Conservation (phyloP, 345 rosid genomes). For the Triadica sebifera region DNA sequence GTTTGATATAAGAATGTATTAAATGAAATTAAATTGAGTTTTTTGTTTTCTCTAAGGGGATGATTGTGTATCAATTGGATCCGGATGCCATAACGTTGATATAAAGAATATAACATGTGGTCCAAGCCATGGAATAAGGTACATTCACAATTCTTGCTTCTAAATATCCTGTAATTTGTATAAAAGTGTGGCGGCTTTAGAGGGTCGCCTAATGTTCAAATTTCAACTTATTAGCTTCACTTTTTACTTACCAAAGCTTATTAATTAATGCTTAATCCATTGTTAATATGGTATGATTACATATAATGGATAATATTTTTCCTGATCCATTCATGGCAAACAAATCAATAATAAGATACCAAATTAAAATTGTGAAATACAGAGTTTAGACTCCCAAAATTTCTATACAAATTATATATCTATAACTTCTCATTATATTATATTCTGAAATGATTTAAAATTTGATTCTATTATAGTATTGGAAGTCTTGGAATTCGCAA, state of each 20-base stretch:
- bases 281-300: too few relatives aligned
- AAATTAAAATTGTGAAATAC: too few relatives aligned
- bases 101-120: constrained; percentile 35
- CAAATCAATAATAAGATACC: too few relatives aligned
- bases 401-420: too few relatives aligned
- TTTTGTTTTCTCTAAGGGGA: constrained; percentile 25
- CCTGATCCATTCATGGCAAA: too few relatives aligned
- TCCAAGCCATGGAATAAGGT: constrained; percentile 43
- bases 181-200: constrained; percentile 12
- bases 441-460: not conserved
- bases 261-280: constrained; percentile 1
- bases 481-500: constrained; percentile 38
- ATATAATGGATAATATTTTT: too few relatives aligned
- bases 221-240: constrained; percentile 10
- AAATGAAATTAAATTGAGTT: too few relatives aligned
- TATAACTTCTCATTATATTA: too few relatives aligned
- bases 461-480: constrained; percentile 22
- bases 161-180: not conserved
- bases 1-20: too few relatives aligned
- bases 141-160: not conserved
- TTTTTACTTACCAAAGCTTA: not conserved
- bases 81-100: constrained; percentile 32
- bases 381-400: too few relatives aligned
- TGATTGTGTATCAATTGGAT: constrained; percentile 40
- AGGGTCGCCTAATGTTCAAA: constrained; percentile 2